Evolutionary conservation across 2,329 filamentous ascomycete genomes (phyloP).

Genomic region (Claviceps sp.): DNA sequence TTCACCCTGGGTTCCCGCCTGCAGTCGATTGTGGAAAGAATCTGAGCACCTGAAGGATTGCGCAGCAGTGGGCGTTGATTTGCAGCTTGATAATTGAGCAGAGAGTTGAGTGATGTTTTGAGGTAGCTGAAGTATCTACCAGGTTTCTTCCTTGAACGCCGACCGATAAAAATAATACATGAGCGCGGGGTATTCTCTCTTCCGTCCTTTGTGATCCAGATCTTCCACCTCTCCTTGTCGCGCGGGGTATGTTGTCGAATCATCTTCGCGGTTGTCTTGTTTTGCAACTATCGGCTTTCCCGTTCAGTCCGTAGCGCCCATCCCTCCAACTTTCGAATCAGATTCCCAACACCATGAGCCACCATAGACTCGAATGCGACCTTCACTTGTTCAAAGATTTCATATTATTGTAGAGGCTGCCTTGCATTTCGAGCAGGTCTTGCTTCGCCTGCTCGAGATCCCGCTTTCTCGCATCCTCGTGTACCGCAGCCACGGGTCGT

Average conservation of each 20-base stretch:
- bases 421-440: conserved; percentile 28
- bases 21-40: conserved; percentile 22
- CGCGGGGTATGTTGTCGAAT: background rate
- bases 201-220: too few species aligned
- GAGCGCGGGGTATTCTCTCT: too few species aligned
- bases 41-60: background rate
- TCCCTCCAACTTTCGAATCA: background rate
- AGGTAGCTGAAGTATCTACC: background rate
- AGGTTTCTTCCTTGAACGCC: background rate
- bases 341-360: background rate
- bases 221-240: background rate
- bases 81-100: too few species aligned
- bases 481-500: conserved; percentile 9
- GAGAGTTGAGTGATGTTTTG: too few species aligned
- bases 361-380: too few species aligned
- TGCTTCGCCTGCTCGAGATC: conserved; percentile 35
- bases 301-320: background rate
- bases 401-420: conserved; percentile 4
- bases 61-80: too few species aligned
- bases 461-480: conserved; percentile 21
- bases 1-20: conserved; percentile 55
- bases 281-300: background rate
- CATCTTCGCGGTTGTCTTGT: background rate
- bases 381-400: background rate
- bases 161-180: background rate